Evolutionary conservation across 2,329 filamentous ascomycete species (phyloP).

Genomic region (Cercospora brassicicola): DNA sequence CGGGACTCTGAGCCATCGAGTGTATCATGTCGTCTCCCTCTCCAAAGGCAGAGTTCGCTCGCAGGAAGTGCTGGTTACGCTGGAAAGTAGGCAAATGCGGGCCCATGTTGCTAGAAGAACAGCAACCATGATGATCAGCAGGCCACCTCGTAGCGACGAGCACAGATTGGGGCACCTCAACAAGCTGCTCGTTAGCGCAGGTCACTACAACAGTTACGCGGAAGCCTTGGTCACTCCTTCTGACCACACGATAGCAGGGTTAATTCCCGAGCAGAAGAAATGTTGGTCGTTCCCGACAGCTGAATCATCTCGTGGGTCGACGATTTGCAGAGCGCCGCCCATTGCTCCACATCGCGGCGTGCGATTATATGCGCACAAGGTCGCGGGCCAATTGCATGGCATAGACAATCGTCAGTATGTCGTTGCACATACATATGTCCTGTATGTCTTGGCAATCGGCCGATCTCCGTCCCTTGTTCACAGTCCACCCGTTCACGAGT

Average conservation of each 20-base stretch:
- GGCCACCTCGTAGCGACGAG: neutral
- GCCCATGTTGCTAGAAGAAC: neutral
- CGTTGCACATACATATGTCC: neutral
- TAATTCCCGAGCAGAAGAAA: neutral
- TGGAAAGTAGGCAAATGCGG: neutral
- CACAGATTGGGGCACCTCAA: neutral
- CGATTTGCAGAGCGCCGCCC: neutral
- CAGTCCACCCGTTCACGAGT: neutral
- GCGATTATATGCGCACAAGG: neutral
- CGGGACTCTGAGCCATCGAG: neutral
- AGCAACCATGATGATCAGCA: neutral
- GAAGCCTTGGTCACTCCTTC: neutral
- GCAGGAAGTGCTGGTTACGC: neutral
- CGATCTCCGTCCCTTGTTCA: neutral
- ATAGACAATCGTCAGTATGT: neutral
- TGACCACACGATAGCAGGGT: neutral
- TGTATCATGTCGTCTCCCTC: neutral
- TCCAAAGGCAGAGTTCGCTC: neutral
- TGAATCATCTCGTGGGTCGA: neutral
- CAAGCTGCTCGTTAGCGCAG: neutral
- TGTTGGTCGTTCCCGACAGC: neutral
- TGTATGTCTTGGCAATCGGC: neutral
- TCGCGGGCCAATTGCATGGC: neutral
- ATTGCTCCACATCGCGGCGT: neutral
- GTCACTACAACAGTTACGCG: neutral